phyloP scores from a whole-genome alignment of 768 basidiomycete genomes.

The Panellus pusillus region DNA sequence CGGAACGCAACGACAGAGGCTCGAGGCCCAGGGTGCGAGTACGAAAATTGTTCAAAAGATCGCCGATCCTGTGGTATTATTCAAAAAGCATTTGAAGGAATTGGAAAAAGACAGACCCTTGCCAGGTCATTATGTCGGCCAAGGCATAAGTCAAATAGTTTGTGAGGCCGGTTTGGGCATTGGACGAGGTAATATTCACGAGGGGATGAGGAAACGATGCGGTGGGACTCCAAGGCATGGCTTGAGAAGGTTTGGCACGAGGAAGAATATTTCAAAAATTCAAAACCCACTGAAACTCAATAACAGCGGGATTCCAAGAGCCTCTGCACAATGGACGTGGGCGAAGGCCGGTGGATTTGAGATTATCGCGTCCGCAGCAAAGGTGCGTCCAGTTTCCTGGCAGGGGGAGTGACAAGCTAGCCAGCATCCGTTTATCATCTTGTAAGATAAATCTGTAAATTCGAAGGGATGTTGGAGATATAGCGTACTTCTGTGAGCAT shows the following conservation, averaged over 20 bases:
- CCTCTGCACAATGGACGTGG: slow-evolving; percentile 66
- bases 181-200: slow-evolving; percentile 56
- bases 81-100: not conserved
- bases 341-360: slow-evolving; percentile 69
- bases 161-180: slow-evolving; percentile 52
- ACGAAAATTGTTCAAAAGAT: slow-evolving; percentile 60
- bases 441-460: slow-evolving; percentile 3
- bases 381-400: slow-evolving; percentile 41
- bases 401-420: slow-evolving; percentile 50
- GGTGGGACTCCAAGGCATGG: slow-evolving; percentile 68
- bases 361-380: slow-evolving; percentile 65
- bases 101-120: slow-evolving; percentile 41
- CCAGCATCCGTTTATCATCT: slow-evolving; percentile 67
- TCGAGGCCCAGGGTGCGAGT: slow-evolving; percentile 46
- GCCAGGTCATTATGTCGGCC: slow-evolving; percentile 62
- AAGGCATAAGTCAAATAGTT: slow-evolving; percentile 60
- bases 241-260: slow-evolving; percentile 30
- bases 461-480: not conserved
- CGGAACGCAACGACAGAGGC: slow-evolving; percentile 48
- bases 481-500: slow-evolving; percentile 50
- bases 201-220: slow-evolving; percentile 61
- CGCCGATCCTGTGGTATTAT: slow-evolving; percentile 45
- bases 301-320: slow-evolving; percentile 56
- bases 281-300: slow-evolving; percentile 54
- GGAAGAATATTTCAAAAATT: not conserved